Evolutionary conservation across 345 rosid genomes (phyloP), one percentile per base, ranked within the genome.

Genomic region (Firmiana major): DNA sequence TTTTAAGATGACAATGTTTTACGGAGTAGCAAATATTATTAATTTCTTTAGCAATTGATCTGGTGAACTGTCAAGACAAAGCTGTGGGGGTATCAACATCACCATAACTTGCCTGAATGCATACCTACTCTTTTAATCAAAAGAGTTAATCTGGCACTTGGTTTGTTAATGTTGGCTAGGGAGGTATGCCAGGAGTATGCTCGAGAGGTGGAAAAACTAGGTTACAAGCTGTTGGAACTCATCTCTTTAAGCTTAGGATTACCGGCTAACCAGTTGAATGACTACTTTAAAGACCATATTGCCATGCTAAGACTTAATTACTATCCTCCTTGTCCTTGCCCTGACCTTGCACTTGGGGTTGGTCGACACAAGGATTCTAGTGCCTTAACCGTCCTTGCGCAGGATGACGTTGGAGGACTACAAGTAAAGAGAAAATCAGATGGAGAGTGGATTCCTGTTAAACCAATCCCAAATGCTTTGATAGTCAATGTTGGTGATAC

Each of bases 311-410:
- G 98, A 82, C 73, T 91, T 31, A 92, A 94, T 70, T 86, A 87
- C 86, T 92, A 92, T 78, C 98, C 98, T 55, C 89, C 97, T 9
- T 92, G 98, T 49, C 94, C 97, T 5, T 80, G 77, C 34, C 97
- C 97, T 1, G 87, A 88, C 63, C 89, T 94, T 65, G 94, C 97
- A 59, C 90, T 92, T 28, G 98, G 98, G 4, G 93, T 91, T 11
- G 97, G 98, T 16, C 85, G 87, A 1, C 98, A 94, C 87, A 91
- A 89, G 80, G 98, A 94, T 54, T 90, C 83, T 1, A 92, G 92
- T 42, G 93, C 93, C 77, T 66, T 92, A 40, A 92, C 97, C 0
- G 83, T 92, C 13, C 86, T 92, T 51, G 86, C 90, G n/a, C 97
- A 94, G 69, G 98, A 94, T 79, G 80, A 84, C 6, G 94, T 94